Base-by-base conservation (phyloP, 305 asterid genomes). In the Solanum hybrid region DNA sequence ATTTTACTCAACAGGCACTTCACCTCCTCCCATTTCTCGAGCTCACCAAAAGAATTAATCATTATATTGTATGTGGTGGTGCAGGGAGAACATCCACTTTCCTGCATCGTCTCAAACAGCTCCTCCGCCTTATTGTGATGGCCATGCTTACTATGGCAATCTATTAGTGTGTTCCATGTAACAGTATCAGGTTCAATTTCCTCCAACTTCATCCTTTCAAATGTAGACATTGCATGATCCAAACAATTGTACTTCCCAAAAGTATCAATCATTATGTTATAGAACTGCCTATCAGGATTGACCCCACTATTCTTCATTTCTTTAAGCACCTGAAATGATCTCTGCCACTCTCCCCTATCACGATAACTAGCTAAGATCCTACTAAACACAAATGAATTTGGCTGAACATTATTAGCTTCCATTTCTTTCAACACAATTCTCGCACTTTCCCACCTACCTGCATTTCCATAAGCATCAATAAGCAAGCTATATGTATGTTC, bases 391-490 rank as follows among this genome's bases (percentile, higher is more conserved):
- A 90, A 94, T 3, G 98, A 91, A 91, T 93, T 95, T 5, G 99
- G 99, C 91, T 92, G 93, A 60, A 96, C 96, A 29, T 92, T 92
- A 78, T 95, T 95, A 4, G 94, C 94, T 89, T 97, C 96, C 98
- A 97, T 97, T 89, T 95, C 99, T 84, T 95, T 94, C 93, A 97
- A 91, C 90, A 97, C 98, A 72, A 97, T 95, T 90, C 97, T 91
- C 14, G 98, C 98, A 87, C 98, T 95, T 93, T 97, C 99, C 99
- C 99, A 97, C 87, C 99, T 94, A 88, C 98, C 99, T 0, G 98
- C 99, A 93, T 95, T 95, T 40, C 98, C 98, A 90, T 96, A 97
- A 2, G 99, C 99, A 91, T 97, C 99, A 32, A 97, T 97, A 76
- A 97, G 98, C 92, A 95, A 91, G 89, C 99, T 94, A 77, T 97